Percentiles rank a stretch among this genome's conserved stretches.
phyloP scores from a whole-genome alignment of 2,329 filamentous ascomycete species.

The Helicocarpus griseus region DNA sequence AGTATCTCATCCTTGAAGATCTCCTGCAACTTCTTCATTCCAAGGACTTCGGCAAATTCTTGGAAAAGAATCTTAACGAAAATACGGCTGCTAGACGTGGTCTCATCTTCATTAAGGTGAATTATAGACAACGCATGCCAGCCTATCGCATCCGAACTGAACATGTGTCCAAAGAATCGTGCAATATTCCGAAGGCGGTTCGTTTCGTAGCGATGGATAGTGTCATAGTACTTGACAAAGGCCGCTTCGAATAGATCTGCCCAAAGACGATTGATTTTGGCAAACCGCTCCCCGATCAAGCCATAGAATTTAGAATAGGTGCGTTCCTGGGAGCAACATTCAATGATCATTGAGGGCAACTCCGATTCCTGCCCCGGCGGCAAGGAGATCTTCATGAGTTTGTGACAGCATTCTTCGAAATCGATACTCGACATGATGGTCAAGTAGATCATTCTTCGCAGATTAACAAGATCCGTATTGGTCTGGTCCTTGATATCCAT shows the following conservation, averaged over 20 bases:
- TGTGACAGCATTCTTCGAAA: slow-evolving; percentile 94
- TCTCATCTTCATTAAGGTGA: slow-evolving; percentile 92
- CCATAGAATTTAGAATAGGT: slow-evolving; percentile 98
- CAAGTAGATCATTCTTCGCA: slow-evolving; percentile 89
- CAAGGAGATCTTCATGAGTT: slow-evolving; percentile 87
- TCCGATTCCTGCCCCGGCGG: slow-evolving; percentile 81
- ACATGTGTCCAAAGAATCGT: slow-evolving; percentile 84
- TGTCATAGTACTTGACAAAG: slow-evolving; percentile 91
- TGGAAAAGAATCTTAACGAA: slow-evolving; percentile 98
- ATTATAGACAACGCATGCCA: slow-evolving; percentile 84
- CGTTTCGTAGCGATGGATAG: slow-evolving; percentile 93
- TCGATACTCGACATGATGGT: slow-evolving; percentile 96
- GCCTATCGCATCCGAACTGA: slow-evolving; percentile 77
- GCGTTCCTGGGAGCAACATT: slow-evolving; percentile 92
- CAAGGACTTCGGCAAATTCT: slow-evolving; percentile 77
- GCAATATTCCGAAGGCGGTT: slow-evolving; percentile 92
- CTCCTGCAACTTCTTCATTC: slow-evolving; percentile 67
- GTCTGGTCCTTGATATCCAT: slow-evolving; percentile 97
- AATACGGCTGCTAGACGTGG: slow-evolving; percentile 90
- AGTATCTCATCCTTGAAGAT: slow-evolving; percentile 70
- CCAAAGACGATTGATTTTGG: slow-evolving; percentile 93
- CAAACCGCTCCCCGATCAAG: slow-evolving; percentile 85
- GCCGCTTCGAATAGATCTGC: slow-evolving; percentile 81
- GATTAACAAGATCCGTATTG: slow-evolving; percentile 88
- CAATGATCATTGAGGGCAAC: slow-evolving; percentile 91